These are phyloP conservation scores for Cyclotella choctawhatcheeana DNA, from an alignment of 108 stramenopile species.

Conservation along the genomic window DNA sequence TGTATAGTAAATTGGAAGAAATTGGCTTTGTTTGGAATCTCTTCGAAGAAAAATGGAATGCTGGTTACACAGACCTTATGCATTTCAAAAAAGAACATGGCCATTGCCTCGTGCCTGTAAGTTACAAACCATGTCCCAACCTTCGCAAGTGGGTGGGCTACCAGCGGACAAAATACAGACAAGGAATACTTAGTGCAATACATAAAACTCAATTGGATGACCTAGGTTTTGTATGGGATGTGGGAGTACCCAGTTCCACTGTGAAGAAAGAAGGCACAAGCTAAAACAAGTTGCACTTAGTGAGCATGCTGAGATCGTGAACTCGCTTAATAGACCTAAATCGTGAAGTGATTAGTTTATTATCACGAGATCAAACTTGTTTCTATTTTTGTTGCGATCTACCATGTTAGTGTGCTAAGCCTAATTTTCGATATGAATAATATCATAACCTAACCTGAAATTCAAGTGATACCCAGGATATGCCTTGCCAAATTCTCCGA, in stretches of 20 bases:
- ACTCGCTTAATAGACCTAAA: too few species aligned
- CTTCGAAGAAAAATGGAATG: neutral
- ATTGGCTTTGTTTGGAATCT: neutral
- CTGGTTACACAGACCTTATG: neutral
- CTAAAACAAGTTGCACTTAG: too few species aligned
- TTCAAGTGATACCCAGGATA: constrained; percentile 16
- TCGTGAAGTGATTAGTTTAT: too few species aligned
- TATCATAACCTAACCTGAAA: neutral
- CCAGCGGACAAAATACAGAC: neutral
- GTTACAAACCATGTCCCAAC: neutral
- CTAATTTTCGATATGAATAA: too few species aligned
- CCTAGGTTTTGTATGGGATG: neutral
- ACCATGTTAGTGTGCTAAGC: too few species aligned
- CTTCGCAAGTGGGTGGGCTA: neutral
- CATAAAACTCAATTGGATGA: neutral
- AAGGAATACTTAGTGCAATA: neutral
- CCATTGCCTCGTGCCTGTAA: neutral
- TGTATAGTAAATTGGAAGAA: neutral
- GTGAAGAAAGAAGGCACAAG: too few species aligned
- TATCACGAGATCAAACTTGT: too few species aligned
- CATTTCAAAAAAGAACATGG: neutral
- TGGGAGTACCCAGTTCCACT: neutral
- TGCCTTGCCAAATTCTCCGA: constrained; percentile 9
- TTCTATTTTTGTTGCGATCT: too few species aligned
- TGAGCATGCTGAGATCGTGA: too few species aligned